Percentiles rank a stretch among this genome's conserved stretches.
These are phyloP conservation scores for Euphorbia celastroides DNA, from an alignment of 441 rosid genomes.

Conservation along the genomic window DNA sequence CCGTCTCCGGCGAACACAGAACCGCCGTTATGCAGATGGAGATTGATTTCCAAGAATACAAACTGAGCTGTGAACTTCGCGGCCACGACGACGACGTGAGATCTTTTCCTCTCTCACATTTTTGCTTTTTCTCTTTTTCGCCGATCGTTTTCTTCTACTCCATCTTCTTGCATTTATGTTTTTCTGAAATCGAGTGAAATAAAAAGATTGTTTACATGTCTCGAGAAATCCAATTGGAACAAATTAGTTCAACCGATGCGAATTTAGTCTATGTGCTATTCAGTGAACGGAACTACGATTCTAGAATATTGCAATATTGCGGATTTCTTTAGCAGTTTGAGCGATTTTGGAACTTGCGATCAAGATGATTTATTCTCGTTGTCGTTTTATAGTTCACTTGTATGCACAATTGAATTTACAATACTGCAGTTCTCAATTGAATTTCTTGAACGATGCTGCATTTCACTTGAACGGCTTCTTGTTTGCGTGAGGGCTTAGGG, in stretches of 20 bases:
- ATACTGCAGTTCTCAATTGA: neutral
- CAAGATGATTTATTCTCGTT: neutral
- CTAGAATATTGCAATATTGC: neutral
- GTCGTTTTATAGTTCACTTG: neutral
- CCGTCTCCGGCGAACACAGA: neutral
- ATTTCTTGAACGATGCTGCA: neutral
- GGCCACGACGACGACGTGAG: slow-evolving; percentile 95
- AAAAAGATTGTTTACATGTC: neutral
- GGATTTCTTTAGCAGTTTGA: neutral
- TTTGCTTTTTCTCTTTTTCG: neutral
- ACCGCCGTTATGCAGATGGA: slow-evolving; percentile 38
- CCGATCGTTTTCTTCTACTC: neutral
- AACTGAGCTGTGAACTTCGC: slow-evolving; percentile 64
- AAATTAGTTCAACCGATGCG: neutral
- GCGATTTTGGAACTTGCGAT: neutral
- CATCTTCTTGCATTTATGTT: neutral
- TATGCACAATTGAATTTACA: neutral
- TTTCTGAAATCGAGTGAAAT: neutral
- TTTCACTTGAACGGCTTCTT: neutral
- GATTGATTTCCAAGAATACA: slow-evolving; percentile 65
- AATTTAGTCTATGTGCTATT: neutral
- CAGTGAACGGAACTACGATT: neutral
- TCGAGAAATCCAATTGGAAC: neutral
- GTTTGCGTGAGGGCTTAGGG: neutral
- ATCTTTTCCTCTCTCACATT: slow-evolving; percentile 19